A percentile compares a stretch with the other conserved stretches of the same genome.
Conservation (phyloP, 73 alveolate genomes). For the Paramecium sonneborni region DNA sequence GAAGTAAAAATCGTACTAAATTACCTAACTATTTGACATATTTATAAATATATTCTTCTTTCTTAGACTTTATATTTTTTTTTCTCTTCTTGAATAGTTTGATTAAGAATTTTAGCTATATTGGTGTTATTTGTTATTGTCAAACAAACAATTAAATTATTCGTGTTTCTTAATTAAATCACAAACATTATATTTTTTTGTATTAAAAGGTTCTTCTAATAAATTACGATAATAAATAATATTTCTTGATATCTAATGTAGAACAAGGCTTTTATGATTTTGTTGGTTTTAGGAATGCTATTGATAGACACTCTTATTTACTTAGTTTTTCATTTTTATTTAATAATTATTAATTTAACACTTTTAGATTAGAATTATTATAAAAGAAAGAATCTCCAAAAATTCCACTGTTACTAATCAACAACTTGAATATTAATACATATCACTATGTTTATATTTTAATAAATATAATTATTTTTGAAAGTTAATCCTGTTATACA, state of each 20-base stretch:
- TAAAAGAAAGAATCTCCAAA: background rate
- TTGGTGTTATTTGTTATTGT: constrained; percentile 7
- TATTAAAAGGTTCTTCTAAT: constrained; percentile 36
- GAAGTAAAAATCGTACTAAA: background rate
- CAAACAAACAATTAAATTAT: background rate
- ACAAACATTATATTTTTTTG: constrained; percentile 60
- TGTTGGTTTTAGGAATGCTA: background rate
- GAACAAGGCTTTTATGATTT: background rate
- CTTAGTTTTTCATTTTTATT: background rate
- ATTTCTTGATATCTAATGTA: constrained; percentile 46
- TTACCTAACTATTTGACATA: background rate
- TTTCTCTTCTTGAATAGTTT: background rate
- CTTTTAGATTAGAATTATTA: background rate
- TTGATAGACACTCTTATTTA: background rate
- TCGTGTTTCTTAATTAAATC: background rate
- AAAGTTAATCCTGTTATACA: background rate
- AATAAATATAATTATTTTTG: background rate
- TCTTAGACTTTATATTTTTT: background rate
- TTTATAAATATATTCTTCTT: background rate
- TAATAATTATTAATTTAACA: background rate
- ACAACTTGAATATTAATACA: background rate
- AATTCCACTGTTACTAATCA: background rate
- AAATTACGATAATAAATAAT: constrained; percentile 54
- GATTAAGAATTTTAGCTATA: background rate
- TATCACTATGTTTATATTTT: background rate